Base-by-base conservation (phyloP, 257 asterid genomes). In the Nicotiana obtusifolia region DNA sequence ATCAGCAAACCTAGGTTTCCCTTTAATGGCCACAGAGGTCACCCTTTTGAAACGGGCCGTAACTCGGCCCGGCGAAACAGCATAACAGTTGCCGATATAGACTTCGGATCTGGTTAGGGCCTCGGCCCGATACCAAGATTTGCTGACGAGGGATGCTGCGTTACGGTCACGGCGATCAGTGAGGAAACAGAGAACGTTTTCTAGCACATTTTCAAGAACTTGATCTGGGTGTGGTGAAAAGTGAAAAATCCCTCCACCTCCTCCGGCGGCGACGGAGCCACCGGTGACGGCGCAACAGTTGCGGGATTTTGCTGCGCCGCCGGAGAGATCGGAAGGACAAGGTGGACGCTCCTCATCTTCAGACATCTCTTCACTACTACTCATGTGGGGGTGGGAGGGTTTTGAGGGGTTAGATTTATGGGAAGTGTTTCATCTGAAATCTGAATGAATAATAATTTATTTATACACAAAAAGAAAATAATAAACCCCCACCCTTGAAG, bases 91-190 rank as follows among this genome's bases (percentile, higher is more conserved):
- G 9, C 92, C 92, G 20, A 89, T 89, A 81, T 85, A 87, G 24
- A 89, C 61, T 19, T 89, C 92, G 80, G 91, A 89, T 88, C 92
- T 87, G 83, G 92, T 87, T 26, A 87, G 86, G 9, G 92, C 89
- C 85, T 89, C 92, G 0, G 86, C 86, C 17, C 85, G 82, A 82
- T 82, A 85, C 92, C 92, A 89, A 10, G 91, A 87, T 80, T 87
- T 89, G 87, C 90, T 87, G 5, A 89, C 91, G 9, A 89, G 80
- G 9, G 92, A 89, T 6, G 89, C 90, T 30, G 89, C 87, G 92
- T 88, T 89, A 47, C 92, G 91, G 85, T 89, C 91, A 10, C 84
- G 83, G 20, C 91, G 84, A 22, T 88, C 84, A 14, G 86, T 86
- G 53, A 89, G 76, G 90, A 89, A 89, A 83, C 83, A 86, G 53